Percentiles rank a stretch among this genome's conserved stretches.
phyloP scores from a whole-genome alignment of 2,329 filamentous ascomycete species.

The Pyrenophora seminiperda region DNA sequence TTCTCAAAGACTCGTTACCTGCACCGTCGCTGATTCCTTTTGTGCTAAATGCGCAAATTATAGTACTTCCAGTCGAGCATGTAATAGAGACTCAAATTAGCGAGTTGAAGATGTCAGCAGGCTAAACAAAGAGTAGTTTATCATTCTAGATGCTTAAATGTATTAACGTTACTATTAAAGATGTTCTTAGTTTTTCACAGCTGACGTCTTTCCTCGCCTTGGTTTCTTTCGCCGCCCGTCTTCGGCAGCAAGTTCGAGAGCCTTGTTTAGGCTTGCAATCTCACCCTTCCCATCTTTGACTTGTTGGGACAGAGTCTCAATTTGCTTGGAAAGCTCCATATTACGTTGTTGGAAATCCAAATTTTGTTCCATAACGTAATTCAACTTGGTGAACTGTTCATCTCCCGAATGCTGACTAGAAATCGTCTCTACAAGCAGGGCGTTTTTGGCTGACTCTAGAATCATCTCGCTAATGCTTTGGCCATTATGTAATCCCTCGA shows the following conservation, averaged over 20 bases:
- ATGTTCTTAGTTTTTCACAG: not conserved
- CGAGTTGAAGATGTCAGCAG: conserved; percentile 2
- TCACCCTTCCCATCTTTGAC: conserved; percentile 7
- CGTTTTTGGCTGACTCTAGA: conserved; percentile 20
- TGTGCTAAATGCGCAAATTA: conserved; percentile 14
- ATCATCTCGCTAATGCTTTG: conserved; percentile 18
- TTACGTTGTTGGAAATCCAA: conserved; percentile 8
- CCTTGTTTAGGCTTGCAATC: conserved; percentile 10
- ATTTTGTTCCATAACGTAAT: conserved; percentile 15
- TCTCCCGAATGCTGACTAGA: conserved; percentile 6
- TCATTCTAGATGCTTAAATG: not conserved
- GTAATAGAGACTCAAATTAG: conserved; percentile 3
- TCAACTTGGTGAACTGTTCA: not conserved
- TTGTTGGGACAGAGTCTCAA: conserved; percentile 6
- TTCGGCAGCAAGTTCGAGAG: conserved; percentile 8
- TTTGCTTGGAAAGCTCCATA: not conserved
- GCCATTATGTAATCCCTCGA: conserved; percentile 1
- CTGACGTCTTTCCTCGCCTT: not conserved
- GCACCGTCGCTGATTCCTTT: conserved; percentile 11
- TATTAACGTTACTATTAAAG: conserved; percentile 1
- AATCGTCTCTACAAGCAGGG: conserved; percentile 7
- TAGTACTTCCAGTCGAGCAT: conserved; percentile 10
- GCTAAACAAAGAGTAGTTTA: not conserved
- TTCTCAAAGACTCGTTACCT: conserved; percentile 3
- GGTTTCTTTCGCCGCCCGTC: conserved; percentile 13